Base-by-base conservation (phyloP, 139 green algal species). In the Chlamydomonas schloesseri region DNA sequence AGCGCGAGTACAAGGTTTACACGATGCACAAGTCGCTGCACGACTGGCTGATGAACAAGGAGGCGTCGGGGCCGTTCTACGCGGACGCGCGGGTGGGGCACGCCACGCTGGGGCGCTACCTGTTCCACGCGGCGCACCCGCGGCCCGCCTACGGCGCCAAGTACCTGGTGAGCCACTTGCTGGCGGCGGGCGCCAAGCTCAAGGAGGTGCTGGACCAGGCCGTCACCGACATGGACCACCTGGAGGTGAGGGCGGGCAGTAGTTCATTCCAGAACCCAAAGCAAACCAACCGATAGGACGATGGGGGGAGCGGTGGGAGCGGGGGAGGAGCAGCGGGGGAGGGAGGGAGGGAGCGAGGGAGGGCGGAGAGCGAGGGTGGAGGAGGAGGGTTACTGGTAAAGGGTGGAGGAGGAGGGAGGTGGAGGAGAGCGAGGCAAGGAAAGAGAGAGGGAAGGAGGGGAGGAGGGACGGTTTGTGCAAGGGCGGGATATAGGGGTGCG, bases 71-170 rank as follows among this genome's bases (percentile, higher is more conserved):
- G 10, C n/a, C 55, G 24, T 85, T 70, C 79, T 31, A 70, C 50
- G 79, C 79, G 47, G 79, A 85, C 64, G 65, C 79, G 47, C 79
- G 79, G n/a, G 33, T 85, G 47, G 79, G 79, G 3, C 65, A 85
- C 68, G 79, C 79, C 34, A 85, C 67, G 33, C 68, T 85, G 79
- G 79, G 46, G 1, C 79, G 79, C 68, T 85, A 85, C 68, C 68
- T 85, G 50, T 85, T 85, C 79, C 76, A 85, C 64, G 79, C 79
- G 21, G 79, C 79, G 67, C 79, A 77, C 65, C 79, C 79, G 79
- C 79, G 76, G 64, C 64, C 79, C 28, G 28, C n/a, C 60, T 85
- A 85, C 46, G 79, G 79, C 47, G 67, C 79, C 79, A 85, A 85
- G 68, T 85, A 85, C 79, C 65, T 85, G 47, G 79, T 85, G 47